Evolutionary conservation across 225 moss, liverwort and hornwort genomes (phyloP).

Genomic region (Takakia lepidozioides): DNA sequence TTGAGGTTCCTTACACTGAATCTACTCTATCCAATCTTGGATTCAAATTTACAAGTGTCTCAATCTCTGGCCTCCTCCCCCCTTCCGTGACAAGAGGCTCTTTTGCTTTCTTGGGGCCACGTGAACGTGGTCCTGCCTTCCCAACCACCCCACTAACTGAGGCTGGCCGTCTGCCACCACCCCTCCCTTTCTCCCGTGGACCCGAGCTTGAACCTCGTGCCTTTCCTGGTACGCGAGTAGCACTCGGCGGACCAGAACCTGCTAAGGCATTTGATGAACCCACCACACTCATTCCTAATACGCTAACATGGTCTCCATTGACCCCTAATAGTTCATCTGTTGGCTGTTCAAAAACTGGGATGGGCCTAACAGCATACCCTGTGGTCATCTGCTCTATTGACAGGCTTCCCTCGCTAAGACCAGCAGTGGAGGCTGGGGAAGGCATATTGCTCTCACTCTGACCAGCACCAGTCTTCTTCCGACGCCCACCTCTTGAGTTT

Average conservation of each 20-base stretch:
- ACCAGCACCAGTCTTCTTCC: constrained; percentile 22
- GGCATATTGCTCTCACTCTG: constrained; percentile 28
- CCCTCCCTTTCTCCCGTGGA: not conserved
- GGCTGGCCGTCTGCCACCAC: constrained; percentile 1
- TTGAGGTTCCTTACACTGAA: no score
- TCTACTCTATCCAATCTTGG: not conserved
- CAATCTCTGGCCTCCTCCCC: not conserved
- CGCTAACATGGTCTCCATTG: constrained; percentile 24
- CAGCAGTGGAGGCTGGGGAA: constrained; percentile 20
- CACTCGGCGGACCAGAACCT: not conserved
- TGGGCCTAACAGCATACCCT: constrained; percentile 8
- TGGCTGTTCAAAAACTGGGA: constrained; percentile 18
- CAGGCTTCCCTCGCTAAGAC: constrained; percentile 19
- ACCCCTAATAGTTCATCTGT: constrained; percentile 11
- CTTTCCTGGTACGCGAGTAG: not conserved
- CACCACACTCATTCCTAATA: constrained; percentile 20
- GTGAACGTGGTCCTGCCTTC: not conserved
- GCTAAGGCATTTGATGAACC: constrained; percentile 2
- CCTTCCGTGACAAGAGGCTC: not conserved
- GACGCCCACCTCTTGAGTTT: constrained; percentile 32
- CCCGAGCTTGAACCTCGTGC: constrained; percentile 1
- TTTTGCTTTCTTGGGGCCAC: not conserved
- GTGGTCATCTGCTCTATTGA: no score
- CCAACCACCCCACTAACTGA: not conserved
- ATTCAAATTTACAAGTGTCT: not conserved